Conservation (phyloP, 352 stramenopile species). For the Phytophthora syringae region DNA sequence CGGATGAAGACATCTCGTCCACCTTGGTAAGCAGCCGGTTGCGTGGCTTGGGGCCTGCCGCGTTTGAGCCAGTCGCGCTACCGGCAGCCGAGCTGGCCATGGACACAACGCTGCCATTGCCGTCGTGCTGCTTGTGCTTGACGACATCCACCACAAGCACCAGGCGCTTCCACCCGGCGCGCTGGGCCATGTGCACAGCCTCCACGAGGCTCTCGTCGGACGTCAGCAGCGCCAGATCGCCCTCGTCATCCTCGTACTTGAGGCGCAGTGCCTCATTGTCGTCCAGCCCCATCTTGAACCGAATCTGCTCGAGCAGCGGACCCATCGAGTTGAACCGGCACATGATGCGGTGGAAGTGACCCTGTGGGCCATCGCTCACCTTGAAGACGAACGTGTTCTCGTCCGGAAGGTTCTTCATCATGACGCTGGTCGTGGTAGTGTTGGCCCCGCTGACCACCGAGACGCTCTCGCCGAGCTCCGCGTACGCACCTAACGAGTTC, state of each 20-base stretch:
- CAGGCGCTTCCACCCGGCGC: constrained; percentile 85
- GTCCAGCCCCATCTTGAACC: constrained; percentile 78
- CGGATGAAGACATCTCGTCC: constrained; percentile 71
- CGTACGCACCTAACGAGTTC: constrained; percentile 68
- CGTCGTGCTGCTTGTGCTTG: constrained; percentile 45
- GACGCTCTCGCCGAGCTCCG: constrained; percentile 85
- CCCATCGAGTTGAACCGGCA: constrained; percentile 77
- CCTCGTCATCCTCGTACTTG: constrained; percentile 91
- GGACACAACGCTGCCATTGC: constrained; percentile 43
- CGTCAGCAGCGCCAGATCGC: constrained; percentile 83
- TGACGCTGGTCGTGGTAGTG: constrained; percentile 74
- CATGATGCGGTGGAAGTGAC: constrained; percentile 89
- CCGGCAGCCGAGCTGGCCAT: constrained; percentile 39
- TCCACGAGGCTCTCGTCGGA: constrained; percentile 88
- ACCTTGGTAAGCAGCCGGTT: constrained; percentile 81
- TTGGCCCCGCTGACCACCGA: constrained; percentile 86
- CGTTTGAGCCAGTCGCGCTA: constrained; percentile 25
- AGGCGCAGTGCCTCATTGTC: constrained; percentile 69
- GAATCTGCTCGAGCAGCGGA: constrained; percentile 79
- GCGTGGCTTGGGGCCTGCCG: constrained; percentile 32
- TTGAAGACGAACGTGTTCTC: constrained; percentile 89
- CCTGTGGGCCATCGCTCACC: constrained; percentile 79
- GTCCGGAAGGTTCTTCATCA: constrained; percentile 72
- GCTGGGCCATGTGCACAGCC: constrained; percentile 87
- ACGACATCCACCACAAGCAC: constrained; percentile 84